These are phyloP conservation scores for Lippia alba DNA, from an alignment of 305 asterid genomes.

Conservation along the genomic window DNA sequence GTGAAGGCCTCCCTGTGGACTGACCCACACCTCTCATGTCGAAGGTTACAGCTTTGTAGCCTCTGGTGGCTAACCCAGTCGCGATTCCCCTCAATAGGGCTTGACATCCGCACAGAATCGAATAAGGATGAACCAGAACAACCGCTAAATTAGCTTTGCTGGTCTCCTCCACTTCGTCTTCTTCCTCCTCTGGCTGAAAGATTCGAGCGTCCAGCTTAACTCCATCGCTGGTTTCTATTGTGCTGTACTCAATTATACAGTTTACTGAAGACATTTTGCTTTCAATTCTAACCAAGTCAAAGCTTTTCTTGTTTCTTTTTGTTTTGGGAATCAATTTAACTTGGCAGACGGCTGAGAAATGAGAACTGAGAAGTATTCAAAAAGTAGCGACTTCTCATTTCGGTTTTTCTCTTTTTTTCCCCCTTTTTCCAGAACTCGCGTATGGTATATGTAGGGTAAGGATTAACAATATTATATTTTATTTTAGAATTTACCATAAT, in stretches of 20 bases:
- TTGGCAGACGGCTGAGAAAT: too few relatives aligned
- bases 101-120: constrained; percentile 58
- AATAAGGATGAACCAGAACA: constrained; percentile 61
- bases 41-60: constrained; percentile 57
- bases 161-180: background rate
- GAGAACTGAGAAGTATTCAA: background rate
- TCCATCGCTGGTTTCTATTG: constrained; percentile 54
- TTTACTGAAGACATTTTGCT: constrained; percentile 22
- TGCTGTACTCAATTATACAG: constrained; percentile 39
- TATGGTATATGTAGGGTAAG: too few relatives aligned
- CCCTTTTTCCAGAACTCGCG: too few relatives aligned
- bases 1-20: constrained; percentile 53
- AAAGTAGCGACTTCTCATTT: too few relatives aligned
- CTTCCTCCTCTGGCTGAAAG: constrained; percentile 39
- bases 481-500: too few relatives aligned
- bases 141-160: constrained; percentile 29
- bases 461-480: too few relatives aligned
- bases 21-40: constrained; percentile 67
- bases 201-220: constrained; percentile 44
- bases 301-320: too few relatives aligned
- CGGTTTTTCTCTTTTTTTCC: too few relatives aligned
- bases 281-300: background rate
- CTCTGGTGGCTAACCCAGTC: constrained; percentile 48
- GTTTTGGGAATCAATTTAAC: too few relatives aligned
- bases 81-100: constrained; percentile 56